A percentile compares a stretch with the other conserved stretches of the same genome.
These are phyloP conservation scores for Ophiocordyceps sinensis DNA, from an alignment of 2,329 filamentous ascomycete genomes.

Conservation along the genomic window DNA sequence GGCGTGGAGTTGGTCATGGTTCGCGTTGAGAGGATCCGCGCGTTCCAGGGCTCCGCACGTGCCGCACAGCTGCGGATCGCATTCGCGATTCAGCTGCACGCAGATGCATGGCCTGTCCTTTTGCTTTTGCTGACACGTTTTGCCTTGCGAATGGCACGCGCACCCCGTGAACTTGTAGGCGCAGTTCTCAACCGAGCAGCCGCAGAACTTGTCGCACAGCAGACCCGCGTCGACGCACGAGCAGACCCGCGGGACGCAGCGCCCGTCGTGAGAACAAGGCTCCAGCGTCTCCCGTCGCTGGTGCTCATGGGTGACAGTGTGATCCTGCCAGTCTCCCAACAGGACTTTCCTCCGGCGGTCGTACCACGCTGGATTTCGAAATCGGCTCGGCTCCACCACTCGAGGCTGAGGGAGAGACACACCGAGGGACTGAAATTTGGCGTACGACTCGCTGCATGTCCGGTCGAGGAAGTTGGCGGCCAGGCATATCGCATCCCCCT, in stretches of 20 bases:
- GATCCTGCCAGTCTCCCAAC: slow-evolving; percentile 38
- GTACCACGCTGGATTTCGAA: slow-evolving; percentile 37
- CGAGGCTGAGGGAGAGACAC: slow-evolving; percentile 11
- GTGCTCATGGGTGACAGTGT: slow-evolving; percentile 39
- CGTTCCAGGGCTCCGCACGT: slow-evolving; percentile 55
- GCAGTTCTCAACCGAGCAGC: slow-evolving; percentile 43
- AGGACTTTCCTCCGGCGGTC: slow-evolving; percentile 41
- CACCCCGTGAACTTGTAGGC: slow-evolving; percentile 53
- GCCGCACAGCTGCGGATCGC: slow-evolving; percentile 61
- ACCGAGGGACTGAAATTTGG: slow-evolving; percentile 12
- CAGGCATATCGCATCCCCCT: slow-evolving; percentile 30
- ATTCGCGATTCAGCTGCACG: slow-evolving; percentile 59
- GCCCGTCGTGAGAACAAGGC: slow-evolving; percentile 55
- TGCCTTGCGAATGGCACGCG: slow-evolving; percentile 46
- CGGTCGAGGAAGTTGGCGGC: slow-evolving; percentile 35
- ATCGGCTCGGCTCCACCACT: slow-evolving; percentile 16
- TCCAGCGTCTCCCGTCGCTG: slow-evolving; percentile 42
- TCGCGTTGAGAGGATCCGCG: slow-evolving; percentile 52
- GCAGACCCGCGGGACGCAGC: slow-evolving; percentile 47
- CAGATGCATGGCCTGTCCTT: slow-evolving; percentile 55
- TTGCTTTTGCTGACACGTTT: slow-evolving; percentile 40
- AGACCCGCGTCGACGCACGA: slow-evolving; percentile 46
- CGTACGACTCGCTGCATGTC: slow-evolving; percentile 35
- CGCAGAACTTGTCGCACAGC: slow-evolving; percentile 60
- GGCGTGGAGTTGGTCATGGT: slow-evolving; percentile 39